Evolutionary conservation across 768 basidiomycete species (phyloP), one percentile per base, ranked within the genome.

Genomic region (Hysterangium stoloniferum): DNA sequence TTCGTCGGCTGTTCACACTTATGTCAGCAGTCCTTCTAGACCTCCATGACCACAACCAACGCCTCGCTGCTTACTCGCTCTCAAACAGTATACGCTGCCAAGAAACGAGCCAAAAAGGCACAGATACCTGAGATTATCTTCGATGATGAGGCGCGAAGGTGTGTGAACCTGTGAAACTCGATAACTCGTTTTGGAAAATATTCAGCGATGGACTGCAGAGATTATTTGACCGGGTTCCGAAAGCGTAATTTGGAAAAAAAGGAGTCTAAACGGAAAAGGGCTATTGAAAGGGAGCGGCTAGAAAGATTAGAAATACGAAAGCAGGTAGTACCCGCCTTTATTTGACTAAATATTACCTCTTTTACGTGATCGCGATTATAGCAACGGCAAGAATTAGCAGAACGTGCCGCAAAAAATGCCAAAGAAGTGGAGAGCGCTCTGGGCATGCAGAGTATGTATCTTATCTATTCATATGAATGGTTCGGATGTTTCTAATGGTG

Each of bases 211-310:
- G 22, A n/a, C n/a, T 29, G 29, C 59, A 94, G 92, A 61, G 85
- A 94, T 53, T 96, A 86, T 67, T 69, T 96, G 62, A 94, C 91
- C 15, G 93, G 93, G 24, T 96, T 96, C 64, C 85, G 86, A 64
- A 94, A 94, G 67, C 80, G 93, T 58, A 96, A 95, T 67, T 67
- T 91, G 45, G 84, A 81, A 53, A 89, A 86, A 64, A 76, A 80
- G 56, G 88, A 94, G 58, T 83, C 78, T 43, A 77, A 82, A 37
- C 80, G 78, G 58, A 75, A 79, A 57, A 84, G 78, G 64, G 88
- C 89, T 11, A 68, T 76, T 54, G 80, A 89, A 59, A 71, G 83
- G 56, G 85, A 90, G 60, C 89, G 87, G 62, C 76, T 81, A 60
- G 82, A 83, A 48, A 76, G 83, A 58, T 68, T 81, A 19, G 83